Evolutionary conservation across 208 protist genomes (phyloP).

Genomic region (Trichomonas tenax): DNA sequence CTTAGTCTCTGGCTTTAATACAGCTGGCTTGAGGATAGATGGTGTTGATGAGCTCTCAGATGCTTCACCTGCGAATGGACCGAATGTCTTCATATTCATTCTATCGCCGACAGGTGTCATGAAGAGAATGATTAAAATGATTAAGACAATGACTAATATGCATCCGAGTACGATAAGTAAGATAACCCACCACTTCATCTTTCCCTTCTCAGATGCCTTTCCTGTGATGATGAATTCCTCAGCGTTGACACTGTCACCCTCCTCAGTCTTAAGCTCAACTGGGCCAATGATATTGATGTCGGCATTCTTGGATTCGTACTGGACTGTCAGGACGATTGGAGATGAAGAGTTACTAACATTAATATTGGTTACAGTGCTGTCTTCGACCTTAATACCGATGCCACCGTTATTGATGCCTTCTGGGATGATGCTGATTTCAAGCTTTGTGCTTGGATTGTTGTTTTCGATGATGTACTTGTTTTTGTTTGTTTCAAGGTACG

Average conservation of each 20-base stretch:
- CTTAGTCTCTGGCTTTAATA: neutral
- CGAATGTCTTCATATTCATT: neutral
- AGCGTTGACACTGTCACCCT: neutral
- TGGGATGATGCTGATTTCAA: neutral
- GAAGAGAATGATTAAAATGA: neutral
- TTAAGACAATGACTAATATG: neutral
- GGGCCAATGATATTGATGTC: neutral
- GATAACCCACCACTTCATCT: neutral
- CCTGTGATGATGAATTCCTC: neutral
- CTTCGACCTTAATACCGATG: neutral
- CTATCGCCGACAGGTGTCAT: neutral
- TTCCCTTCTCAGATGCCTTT: neutral
- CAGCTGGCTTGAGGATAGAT: neutral
- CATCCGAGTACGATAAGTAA: neutral
- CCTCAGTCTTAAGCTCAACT: neutral
- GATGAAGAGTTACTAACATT: neutral
- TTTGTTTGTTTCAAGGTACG: neutral
- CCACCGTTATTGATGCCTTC: neutral
- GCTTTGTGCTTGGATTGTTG: neutral
- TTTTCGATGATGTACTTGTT: neutral
- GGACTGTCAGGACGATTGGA: neutral
- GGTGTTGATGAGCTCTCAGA: neutral
- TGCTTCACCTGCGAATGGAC: neutral
- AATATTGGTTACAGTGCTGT: neutral
- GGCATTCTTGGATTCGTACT: neutral